phyloP scores from a whole-genome alignment of 1,139 yeast species.

The Kodamaea plutei region DNA sequence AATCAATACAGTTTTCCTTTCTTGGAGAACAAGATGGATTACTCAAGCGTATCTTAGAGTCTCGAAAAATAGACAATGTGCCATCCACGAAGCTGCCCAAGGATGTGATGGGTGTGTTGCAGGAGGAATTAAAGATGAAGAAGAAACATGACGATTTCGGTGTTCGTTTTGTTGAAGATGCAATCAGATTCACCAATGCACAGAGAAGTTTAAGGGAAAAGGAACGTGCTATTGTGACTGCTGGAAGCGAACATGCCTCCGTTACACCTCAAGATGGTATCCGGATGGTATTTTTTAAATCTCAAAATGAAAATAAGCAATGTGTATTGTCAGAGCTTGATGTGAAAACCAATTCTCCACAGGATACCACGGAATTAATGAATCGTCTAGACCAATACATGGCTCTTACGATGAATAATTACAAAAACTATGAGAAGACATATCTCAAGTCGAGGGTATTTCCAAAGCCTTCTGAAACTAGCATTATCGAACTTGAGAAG shows the following conservation, averaged over 20 bases:
- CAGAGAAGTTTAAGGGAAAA: constrained; percentile 15
- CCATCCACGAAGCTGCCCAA: neutral
- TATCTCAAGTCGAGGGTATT: constrained; percentile 12
- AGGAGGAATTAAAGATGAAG: neutral
- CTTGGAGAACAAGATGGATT: constrained; percentile 16
- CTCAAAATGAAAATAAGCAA: constrained; percentile 1
- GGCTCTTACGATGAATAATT: constrained; percentile 10
- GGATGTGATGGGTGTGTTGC: constrained; percentile 1
- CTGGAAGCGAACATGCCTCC: constrained; percentile 4
- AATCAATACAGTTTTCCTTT: constrained; percentile 29
- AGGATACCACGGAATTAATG: constrained; percentile 5
- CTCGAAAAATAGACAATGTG: constrained; percentile 5
- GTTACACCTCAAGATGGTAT: constrained; percentile 3
- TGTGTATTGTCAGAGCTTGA: constrained; percentile 3
- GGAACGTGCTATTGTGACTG: constrained; percentile 13
- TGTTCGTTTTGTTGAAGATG: constrained; percentile 17
- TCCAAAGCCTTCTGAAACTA: neutral
- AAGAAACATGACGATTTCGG: constrained; percentile 1
- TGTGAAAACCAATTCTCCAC: constrained; percentile 3
- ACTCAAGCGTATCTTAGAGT: constrained; percentile 12
- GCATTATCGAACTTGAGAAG: neutral
- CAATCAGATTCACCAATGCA: constrained; percentile 16
- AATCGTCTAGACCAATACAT: constrained; percentile 12
- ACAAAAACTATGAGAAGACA: constrained; percentile 16
- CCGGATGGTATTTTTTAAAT: constrained; percentile 1